A percentile compares a stretch with the other conserved stretches of the same genome.
phyloP scores from a whole-genome alignment of 805 yeast species.

The Metschnikowia hibisci region DNA sequence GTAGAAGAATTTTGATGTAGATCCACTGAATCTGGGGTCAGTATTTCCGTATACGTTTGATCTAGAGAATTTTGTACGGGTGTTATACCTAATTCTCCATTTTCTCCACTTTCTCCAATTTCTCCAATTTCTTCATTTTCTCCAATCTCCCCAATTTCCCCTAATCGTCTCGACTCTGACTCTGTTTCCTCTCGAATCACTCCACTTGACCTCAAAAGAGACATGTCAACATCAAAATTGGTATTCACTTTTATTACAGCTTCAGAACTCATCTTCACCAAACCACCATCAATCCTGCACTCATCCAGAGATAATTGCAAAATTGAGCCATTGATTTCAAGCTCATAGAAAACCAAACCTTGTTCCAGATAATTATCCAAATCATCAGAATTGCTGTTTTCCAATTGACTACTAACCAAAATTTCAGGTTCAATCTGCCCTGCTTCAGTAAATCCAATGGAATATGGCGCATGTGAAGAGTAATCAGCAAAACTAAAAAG shows the following conservation, averaged over 20 bases:
- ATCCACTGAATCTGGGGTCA: too few species aligned
- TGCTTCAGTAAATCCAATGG: not conserved
- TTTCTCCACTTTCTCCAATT: not conserved
- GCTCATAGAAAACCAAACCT: slow-evolving; percentile 2
- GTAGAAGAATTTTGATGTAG: too few species aligned
- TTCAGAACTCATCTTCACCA: slow-evolving; percentile 8
- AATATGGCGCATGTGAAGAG: not conserved
- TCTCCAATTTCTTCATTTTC: not conserved
- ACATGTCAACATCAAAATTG: not conserved
- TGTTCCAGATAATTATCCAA: not conserved
- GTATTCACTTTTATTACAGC: slow-evolving; percentile 7
- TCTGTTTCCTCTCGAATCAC: too few species aligned
- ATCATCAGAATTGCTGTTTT: not conserved
- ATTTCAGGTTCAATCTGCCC: not conserved
- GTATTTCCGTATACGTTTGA: too few species aligned
- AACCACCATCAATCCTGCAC: slow-evolving; percentile 10
- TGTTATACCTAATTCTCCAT: too few species aligned
- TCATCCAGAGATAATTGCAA: slow-evolving; percentile 12
- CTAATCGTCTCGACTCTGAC: too few species aligned
- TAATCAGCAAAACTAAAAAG: slow-evolving; percentile 4
- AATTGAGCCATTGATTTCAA: slow-evolving; percentile 6
- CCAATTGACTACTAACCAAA: not conserved
- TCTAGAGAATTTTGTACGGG: too few species aligned
- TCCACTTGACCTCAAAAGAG: not conserved
- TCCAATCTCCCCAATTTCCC: too few species aligned